Base-by-base conservation (phyloP, 192 early-diverging fungal species). In the Backusella luteola region DNA sequence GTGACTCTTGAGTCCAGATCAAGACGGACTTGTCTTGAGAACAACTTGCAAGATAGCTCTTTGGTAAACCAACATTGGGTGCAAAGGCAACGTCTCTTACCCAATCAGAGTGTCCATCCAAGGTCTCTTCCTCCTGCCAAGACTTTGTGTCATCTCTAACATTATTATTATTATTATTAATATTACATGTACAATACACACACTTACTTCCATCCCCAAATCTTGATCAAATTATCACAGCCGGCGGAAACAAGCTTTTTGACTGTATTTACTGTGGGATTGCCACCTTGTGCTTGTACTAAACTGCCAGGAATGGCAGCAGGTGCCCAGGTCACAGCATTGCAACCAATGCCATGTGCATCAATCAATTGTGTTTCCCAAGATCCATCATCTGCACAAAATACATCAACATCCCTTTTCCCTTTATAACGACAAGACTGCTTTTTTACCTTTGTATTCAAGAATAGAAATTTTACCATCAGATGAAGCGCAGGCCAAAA, bases 71-170 rank as follows among this genome's bases (percentile, higher is more conserved):
- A 78, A 98, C 89, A 81, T 93, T 96, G 26, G 98, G 98, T 35
- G 98, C 97, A 86, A 93, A 99, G 11, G 96, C 92, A 52, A 99
- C 94, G 83, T 99, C 98, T 29, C 98, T 90, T 17, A 99, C 96
- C 98, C 98, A 99, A 81, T 99, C 97, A 34, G 91, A 87, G 81
- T 99, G 98, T 7, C 94, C 95, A 67, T 96, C 93, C 46, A 99
- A 87, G 7, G 84, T 88, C 8, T 88, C 88, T 59, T 94, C 91
- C 76, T 95, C 91, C 73, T 93, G 93, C 90, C 93, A 98, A 2
- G 84, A 79, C 80, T 92, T 91, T 44, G 85, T 88, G 21, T 95
- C 94, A 69, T 97, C 95, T 69, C 88, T 90, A 32, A 32, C 0
- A 44, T 53, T 53, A 21, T 53, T 53, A 39, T 12, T 21, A 59